phyloP scores from a whole-genome alignment of 1,139 yeast genomes.

The Saccharomycopsis phalli region DNA sequence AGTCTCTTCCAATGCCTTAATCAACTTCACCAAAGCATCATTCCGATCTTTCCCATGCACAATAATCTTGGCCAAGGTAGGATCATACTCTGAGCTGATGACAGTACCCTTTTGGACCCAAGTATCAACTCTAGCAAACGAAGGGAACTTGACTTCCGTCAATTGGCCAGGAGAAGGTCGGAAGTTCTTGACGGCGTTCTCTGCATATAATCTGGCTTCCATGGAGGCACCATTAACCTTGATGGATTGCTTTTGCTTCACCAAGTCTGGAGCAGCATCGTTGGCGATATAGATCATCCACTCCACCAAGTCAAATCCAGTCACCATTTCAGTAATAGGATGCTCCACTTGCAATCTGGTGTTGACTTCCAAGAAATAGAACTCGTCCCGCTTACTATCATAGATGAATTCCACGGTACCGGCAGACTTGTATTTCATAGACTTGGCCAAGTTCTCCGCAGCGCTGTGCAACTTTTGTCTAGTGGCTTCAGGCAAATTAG shows the following conservation, averaged over 20 bases:
- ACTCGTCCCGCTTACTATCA: constrained; percentile 76
- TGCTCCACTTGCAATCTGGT: constrained; percentile 97
- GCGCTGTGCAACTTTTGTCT: constrained; percentile 70
- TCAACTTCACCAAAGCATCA: constrained; percentile 71
- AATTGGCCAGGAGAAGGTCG: constrained; percentile 95
- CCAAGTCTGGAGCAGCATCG: constrained; percentile 72
- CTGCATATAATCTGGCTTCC: constrained; percentile 96
- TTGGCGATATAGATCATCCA: constrained; percentile 95
- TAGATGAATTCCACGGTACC: constrained; percentile 96
- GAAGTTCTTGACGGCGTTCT: constrained; percentile 90
- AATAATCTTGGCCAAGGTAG: constrained; percentile 91
- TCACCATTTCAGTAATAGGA: constrained; percentile 91
- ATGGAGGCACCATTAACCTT: constrained; percentile 77
- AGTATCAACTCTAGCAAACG: constrained; percentile 86
- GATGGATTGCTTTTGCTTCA: constrained; percentile 34
- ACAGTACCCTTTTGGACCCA: constrained; percentile 92
- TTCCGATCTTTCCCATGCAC: constrained; percentile 85
- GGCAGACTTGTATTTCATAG: constrained; percentile 87
- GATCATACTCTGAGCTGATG: constrained; percentile 89
- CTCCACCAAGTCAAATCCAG: constrained; percentile 90
- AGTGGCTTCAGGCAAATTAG: constrained; percentile 75
- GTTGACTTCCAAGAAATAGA: constrained; percentile 91
- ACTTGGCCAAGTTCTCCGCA: constrained; percentile 70
- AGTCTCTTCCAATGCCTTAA: constrained; percentile 78
- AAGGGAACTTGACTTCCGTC: constrained; percentile 76